Base-by-base conservation (phyloP, 2,329 filamentous ascomycete genomes). In the Knufia fluminis region DNA sequence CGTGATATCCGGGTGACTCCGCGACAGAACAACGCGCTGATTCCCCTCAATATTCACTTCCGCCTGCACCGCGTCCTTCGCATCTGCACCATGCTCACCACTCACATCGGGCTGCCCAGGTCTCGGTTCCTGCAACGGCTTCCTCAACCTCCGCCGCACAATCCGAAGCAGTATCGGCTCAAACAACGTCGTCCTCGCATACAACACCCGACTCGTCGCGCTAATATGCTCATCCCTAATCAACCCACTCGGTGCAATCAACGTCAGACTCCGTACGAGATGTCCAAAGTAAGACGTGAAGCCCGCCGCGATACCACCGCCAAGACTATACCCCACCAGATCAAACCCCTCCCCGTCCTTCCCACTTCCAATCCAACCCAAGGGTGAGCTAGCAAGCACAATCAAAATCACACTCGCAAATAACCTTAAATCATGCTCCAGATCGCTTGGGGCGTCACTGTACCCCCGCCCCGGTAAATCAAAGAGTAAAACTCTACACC, bases 161-260 rank as follows among this genome's bases (percentile, higher is more conserved):
- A 79, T 60, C n/a, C 63, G 66, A n/a, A 68, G 64, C 1, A 79
- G 64, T 6, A 85, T 55, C 41, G 66, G 69, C 52, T 80, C 76
- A 0, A 85, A 83, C 24, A 89, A 61, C 20, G 80, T 60, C 0
- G 75, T 75, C 3, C 70, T 70, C 3, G 72, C 74, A 62, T 87
- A 87, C 7, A 88, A 69, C 17, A 88, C 57, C 48, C 75, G 75
- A 59, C 76, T 80, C 53, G 73, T 71, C 65, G 76, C 75, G 51
- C 76, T 75, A 50, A 87, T 74, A 59, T 84, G 79, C 12, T 70
- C 68, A 3, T 69, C 66, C n/a, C 84, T 75, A 43, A 95, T 78
- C 39, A 95, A 72, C 0, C 90, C 90, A 0, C 82, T 75, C 0
- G 90, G 88, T 0, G 88, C 87, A 36, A 96, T 75, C 4, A 95